Evolutionary conservation across 2,329 filamentous ascomycete genomes (phyloP), one percentile per base, ranked within the genome.

Genomic region (Torrubiellomyces zombiae): DNA sequence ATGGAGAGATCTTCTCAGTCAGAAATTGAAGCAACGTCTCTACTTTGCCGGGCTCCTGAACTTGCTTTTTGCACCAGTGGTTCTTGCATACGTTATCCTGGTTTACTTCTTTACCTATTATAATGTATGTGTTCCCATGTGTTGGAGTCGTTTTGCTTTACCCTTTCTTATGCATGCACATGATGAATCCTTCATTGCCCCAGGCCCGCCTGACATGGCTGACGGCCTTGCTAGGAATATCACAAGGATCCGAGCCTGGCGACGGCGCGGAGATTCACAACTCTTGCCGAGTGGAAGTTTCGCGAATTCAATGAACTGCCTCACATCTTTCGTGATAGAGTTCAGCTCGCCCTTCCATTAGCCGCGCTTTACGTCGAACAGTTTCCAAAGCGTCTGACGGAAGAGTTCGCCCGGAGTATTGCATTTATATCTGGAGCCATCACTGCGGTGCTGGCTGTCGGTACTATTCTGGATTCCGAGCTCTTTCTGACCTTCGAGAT

Each of bases 301-400:
- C 75, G 89, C 23, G 86, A 95, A 47, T 98, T 95, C 62, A 98
- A 98, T 42, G 89, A 98, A 48, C 63, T 98, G 1, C 76, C 77
- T 28, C 89, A 98, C 48, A 63, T 95, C 3, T 98, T 95, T 40
- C 69, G 83, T 31, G 79, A 86, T 35, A 73, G 89, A 12, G 60
- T 86, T 20, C 85, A 92, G 35, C 91, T 95, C 77, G 93, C 89
- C 1, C 83, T 89, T 42, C 85, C 86, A 0, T 94, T 82, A 45
- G 86, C 89, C 3, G 82, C 77, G 17, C 71, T 82, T 23, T 98
- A 98, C 41, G 66, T 98, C 14, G 82, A 93, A 35, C 86, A 95
- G 36, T 98, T 98, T 32, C 89, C 89, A 0, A 95, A 95, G 47
- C 75, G 85, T 44, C 92, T 94, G 52, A 89, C 75, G 0, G 77